Evolutionary conservation across 2,329 filamentous ascomycete genomes (phyloP), one percentile per base, ranked within the genome.

Genomic region (Aspergillus fischeri): DNA sequence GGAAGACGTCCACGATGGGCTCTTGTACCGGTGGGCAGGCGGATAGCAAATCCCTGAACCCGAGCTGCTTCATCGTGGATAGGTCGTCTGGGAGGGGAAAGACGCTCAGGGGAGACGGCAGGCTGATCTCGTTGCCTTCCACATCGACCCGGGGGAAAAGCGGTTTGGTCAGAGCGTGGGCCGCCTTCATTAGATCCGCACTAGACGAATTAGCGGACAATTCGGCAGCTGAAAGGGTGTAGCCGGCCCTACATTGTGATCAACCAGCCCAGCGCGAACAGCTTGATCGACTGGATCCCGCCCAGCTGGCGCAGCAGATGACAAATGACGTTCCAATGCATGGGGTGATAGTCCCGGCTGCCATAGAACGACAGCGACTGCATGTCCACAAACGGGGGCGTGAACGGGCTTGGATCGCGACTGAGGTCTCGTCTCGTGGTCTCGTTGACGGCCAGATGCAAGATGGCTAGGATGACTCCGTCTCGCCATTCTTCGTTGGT

Each of bases 361-460:
- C 58, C 55, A 38, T 57, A 57, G 41, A 60, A 57, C 21, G 44
- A 45, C 4, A 57, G n/a, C 1, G 27, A 45, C 8, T 57, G 55
- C 17, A 60, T 44, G 9, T 24, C 21, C 11, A 27, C 24, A 25
- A 57, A 57, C 8, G 49, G 49, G 6, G 58, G 49, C 10, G 44
- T 29, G 41, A 60, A 57, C 4, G 58, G 55, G 24, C 45, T 57
- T 5, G 58, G 42, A n/a, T 60, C 58, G 5, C 52, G 49, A 3
- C n/a, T 9, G n/a, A 60, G 44, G 4, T 20, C 29, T 4, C 25
- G 41, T 38, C 32, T 42, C 6, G 47, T 28, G 3, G 9, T 45
- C 2, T 53, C 55, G 29, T 60, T 60, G 11, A 57, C 52, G 3
- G 58, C 55, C 24, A 55, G 27, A 29, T 29, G 57, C 14, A 60